Base-by-base conservation (phyloP, 2,329 filamentous ascomycete species). In the Aspergillus oerlinghausenensis region DNA sequence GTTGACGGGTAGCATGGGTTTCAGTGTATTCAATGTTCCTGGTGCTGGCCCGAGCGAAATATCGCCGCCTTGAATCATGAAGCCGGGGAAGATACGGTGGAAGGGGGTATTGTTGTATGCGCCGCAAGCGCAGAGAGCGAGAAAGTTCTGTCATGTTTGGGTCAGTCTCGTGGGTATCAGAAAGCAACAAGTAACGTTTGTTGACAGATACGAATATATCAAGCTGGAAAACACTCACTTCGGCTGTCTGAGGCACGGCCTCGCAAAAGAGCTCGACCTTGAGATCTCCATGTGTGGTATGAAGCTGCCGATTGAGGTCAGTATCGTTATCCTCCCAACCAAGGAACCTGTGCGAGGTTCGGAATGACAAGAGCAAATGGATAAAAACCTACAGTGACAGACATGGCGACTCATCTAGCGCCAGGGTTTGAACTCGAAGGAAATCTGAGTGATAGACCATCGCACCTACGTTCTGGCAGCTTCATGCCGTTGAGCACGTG, bases 261-360 rank as follows among this genome's bases (percentile, higher is more conserved):
- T 97, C 91, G 79, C 93, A 97, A 78, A 97, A 97, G 64, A 99
- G 81, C 75, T 97, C 94, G 67, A 97, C 84, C 78, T 97, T 99
- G 72, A 99, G 82, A 75, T 94, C 88, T 71, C 94, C 94, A 53
- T 88, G 83, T 51, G 87, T 90, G 51, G 94, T 99, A 75, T 97
- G 92, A 14, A 99, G 83, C 77, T 79, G 51, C 50, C 45, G 43
- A 28, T 9, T 17, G 25, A 28, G 14, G n/a, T 9, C 35, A 14
- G 25, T 52, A 52, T 50, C 43, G 19, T 8, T 3, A 25, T 54
- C 19, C 7, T 29, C 21, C 10, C n/a, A 21, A 45, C n/a, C 11
- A 35, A 29, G 51, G 21, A 14, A 25, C 51, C 19, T 51, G 43
- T 21, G 45, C 51, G 25, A 53, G 38, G 29, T 4, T 19, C 17